These are phyloP conservation scores for Phytophthora rubi DNA, from an alignment of 352 stramenopile genomes.

Conservation along the genomic window DNA sequence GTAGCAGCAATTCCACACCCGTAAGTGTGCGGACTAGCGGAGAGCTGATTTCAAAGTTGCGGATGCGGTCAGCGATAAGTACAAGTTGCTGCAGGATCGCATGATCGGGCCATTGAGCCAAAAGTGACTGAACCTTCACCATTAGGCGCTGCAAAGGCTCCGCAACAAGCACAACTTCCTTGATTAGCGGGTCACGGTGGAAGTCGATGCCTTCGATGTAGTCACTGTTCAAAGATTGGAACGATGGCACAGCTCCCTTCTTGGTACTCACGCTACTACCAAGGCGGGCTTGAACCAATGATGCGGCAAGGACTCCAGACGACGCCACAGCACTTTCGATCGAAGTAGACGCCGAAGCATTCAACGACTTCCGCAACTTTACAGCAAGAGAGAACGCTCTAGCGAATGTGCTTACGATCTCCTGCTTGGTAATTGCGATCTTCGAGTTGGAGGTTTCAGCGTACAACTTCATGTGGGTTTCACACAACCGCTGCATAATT, in stretches of 20 bases:
- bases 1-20: constrained; percentile 95
- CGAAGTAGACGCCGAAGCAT: constrained; percentile 46
- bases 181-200: constrained; percentile 93
- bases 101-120: constrained; percentile 96
- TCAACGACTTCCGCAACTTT: constrained; percentile 72
- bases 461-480: constrained; percentile 76
- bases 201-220: constrained; percentile 92
- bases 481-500: constrained; percentile 74
- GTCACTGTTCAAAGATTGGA: constrained; percentile 69
- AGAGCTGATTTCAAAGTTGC: constrained; percentile 88
- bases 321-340: constrained; percentile 63
- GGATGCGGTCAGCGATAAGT: constrained; percentile 88
- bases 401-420: constrained; percentile 72
- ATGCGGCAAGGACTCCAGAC: constrained; percentile 67
- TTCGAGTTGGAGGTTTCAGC: constrained; percentile 57
- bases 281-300: constrained; percentile 75
- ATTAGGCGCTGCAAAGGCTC: constrained; percentile 90
- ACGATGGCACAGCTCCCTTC: constrained; percentile 45
- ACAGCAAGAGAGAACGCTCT: constrained; percentile 74
- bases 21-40: constrained; percentile 92
- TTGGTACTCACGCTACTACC: constrained; percentile 42
- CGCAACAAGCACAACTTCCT: constrained; percentile 92
- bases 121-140: constrained; percentile 89
- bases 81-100: constrained; percentile 96
- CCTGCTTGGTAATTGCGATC: constrained; percentile 44